Conservation (phyloP, 208 protist species). For the Wallacemonas sp. region DNA sequence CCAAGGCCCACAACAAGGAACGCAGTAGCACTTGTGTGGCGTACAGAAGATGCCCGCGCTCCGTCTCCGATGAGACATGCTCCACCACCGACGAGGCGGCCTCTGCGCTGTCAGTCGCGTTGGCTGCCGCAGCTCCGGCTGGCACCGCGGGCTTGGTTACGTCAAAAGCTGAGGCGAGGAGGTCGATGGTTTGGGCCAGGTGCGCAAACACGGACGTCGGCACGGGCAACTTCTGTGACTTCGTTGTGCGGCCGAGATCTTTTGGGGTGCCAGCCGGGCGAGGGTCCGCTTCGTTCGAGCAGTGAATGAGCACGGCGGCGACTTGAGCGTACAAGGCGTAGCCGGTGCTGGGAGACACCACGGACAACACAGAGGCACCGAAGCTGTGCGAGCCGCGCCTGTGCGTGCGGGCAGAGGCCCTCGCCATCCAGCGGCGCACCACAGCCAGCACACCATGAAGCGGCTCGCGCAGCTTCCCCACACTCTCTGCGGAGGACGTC, state of each 20-base stretch:
- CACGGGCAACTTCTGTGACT: constrained; percentile 14
- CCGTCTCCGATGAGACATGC: constrained; percentile 22
- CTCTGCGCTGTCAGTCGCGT: background rate
- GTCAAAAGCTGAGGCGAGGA: constrained; percentile 51
- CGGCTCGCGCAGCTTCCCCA: background rate
- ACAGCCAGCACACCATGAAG: background rate
- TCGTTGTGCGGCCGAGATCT: constrained; percentile 3
- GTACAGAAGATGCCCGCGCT: constrained; percentile 53
- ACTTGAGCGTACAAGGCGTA: constrained; percentile 72
- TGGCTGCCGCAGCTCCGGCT: background rate
- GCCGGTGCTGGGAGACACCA: constrained; percentile 14
- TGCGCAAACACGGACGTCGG: constrained; percentile 15
- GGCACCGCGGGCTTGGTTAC: constrained; percentile 10
- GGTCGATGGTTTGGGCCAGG: constrained; percentile 45
- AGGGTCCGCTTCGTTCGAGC: constrained; percentile 17
- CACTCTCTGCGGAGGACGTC: too few relatives aligned
- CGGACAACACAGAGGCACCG: background rate
- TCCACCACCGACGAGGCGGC: background rate
- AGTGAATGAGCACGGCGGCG: constrained; percentile 54
- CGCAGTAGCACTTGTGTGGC: constrained; percentile 62
- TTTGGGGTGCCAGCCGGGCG: too few relatives aligned
- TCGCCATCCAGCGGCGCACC: background rate
- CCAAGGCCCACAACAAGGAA: constrained; percentile 52
- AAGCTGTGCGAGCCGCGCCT: too few relatives aligned
- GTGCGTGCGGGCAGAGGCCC: background rate